A percentile compares a stretch with the other conserved stretches of the same genome.
These are phyloP conservation scores for Salvia hispanica DNA, from an alignment of 257 asterid species.

Conservation along the genomic window DNA sequence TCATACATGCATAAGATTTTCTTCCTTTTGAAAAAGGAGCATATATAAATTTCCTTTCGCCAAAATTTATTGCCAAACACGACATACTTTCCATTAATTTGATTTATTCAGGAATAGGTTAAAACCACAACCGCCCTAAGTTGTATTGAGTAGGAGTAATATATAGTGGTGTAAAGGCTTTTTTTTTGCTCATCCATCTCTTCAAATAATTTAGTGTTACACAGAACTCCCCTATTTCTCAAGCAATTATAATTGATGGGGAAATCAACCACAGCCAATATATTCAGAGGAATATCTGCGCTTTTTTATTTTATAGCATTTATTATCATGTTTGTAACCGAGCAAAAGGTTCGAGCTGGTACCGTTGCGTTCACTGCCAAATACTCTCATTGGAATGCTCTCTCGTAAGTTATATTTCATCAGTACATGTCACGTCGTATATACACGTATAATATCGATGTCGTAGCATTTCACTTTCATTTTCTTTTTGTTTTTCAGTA, in stretches of 20 bases:
- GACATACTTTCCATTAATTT: not conserved
- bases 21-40: not conserved
- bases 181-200: too few relatives aligned
- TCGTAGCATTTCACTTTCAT: too few relatives aligned
- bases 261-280: constrained; percentile 1
- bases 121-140: not conserved
- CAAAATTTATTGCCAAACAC: constrained; percentile 14
- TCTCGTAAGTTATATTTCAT: constrained; percentile 28
- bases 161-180: too few relatives aligned
- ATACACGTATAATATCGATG: too few relatives aligned
- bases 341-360: constrained; percentile 1
- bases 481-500: too few relatives aligned
- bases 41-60: not conserved
- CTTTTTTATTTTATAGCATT: constrained; percentile 24
- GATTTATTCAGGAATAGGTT: not conserved
- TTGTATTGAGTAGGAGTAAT: too few relatives aligned
- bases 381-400: constrained; percentile 33
- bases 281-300: constrained; percentile 16
- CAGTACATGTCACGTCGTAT: too few relatives aligned
- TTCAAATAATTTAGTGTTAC: too few relatives aligned
- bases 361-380: not conserved
- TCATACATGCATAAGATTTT: not conserved
- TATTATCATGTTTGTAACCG: constrained; percentile 26
- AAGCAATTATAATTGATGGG: not conserved
- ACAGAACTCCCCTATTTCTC: not conserved